Percentiles rank a stretch among this genome's conserved stretches.
phyloP scores from a whole-genome alignment of 1,284 basidiomycete genomes.

The Ustilago shanxiensis region DNA sequence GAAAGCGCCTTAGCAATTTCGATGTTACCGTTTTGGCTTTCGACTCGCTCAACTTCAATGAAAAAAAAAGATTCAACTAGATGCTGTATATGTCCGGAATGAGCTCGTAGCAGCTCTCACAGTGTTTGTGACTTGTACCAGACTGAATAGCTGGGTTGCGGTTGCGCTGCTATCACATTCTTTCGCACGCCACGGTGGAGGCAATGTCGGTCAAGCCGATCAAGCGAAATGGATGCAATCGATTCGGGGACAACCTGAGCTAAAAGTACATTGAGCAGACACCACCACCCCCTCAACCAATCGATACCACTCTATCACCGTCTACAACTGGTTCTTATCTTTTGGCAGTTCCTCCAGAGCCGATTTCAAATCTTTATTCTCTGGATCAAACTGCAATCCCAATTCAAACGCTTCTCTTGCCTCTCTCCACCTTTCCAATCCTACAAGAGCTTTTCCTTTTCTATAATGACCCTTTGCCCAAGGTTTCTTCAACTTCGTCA shows the following conservation, averaged over 20 bases:
- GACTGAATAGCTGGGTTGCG: no score
- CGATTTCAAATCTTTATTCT: conserved; percentile 72
- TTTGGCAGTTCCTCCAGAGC: conserved; percentile 37
- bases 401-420: conserved; percentile 85
- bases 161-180: background rate
- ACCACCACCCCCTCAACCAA: no score
- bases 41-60: conserved; percentile 4
- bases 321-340: conserved; percentile 44
- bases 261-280: conserved; percentile 14
- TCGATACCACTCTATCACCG: no score
- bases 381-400: conserved; percentile 89
- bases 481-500: conserved; percentile 83
- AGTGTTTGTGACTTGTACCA: no score
- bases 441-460: conserved; percentile 86
- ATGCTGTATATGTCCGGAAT: no score
- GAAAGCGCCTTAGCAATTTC: background rate
- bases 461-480: conserved; percentile 98
- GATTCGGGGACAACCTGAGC: background rate
- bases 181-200: background rate
- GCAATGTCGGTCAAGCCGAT: background rate
- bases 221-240: background rate
- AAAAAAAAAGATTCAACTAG: conserved; percentile 4
- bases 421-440: conserved; percentile 79
- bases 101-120: no score
- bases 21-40: background rate